Percentiles rank a stretch among this genome's conserved stretches.
These are phyloP conservation scores for Gymnopus androsaceus DNA, from an alignment of 1,284 basidiomycete genomes.

Conservation along the genomic window DNA sequence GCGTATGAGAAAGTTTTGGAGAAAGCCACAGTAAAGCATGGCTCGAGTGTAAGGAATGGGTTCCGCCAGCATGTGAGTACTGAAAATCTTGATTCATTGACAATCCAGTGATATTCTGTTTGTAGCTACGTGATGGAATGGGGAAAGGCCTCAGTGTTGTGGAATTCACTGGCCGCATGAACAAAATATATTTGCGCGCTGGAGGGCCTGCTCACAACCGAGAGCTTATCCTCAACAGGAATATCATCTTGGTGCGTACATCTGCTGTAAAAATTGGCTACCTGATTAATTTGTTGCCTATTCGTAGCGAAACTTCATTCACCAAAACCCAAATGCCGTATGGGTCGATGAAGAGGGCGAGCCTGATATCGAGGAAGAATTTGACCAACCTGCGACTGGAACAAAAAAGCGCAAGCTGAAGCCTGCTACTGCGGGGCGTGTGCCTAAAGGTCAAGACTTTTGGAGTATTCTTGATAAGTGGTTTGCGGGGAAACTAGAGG, in stretches of 20 bases:
- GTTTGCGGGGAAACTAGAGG: not conserved
- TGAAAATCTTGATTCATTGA: too few relatives aligned
- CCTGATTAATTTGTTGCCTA: not conserved
- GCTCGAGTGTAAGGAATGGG: not conserved
- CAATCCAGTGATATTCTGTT: not conserved
- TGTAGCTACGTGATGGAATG: constrained; percentile 3
- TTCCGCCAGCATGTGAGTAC: constrained; percentile 5
- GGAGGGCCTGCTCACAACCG: not conserved
- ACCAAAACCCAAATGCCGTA: not conserved
- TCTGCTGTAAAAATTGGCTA: not conserved
- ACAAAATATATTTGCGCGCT: not conserved
- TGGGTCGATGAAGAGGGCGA: not conserved
- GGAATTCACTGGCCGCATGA: not conserved
- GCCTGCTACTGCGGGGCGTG: not conserved
- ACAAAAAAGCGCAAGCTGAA: not conserved
- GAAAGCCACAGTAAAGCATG: not conserved
- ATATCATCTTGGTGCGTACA: not conserved
- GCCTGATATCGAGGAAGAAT: not conserved
- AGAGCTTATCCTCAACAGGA: not conserved
- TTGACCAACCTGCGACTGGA: not conserved
- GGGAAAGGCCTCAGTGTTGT: not conserved
- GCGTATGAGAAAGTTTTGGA: not conserved
- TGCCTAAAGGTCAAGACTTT: constrained; percentile 2
- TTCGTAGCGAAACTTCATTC: not conserved
- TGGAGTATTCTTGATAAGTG: constrained; percentile 2